Base-by-base conservation (phyloP, 148 eudicot species). In the Fallopia convolvulus region DNA sequence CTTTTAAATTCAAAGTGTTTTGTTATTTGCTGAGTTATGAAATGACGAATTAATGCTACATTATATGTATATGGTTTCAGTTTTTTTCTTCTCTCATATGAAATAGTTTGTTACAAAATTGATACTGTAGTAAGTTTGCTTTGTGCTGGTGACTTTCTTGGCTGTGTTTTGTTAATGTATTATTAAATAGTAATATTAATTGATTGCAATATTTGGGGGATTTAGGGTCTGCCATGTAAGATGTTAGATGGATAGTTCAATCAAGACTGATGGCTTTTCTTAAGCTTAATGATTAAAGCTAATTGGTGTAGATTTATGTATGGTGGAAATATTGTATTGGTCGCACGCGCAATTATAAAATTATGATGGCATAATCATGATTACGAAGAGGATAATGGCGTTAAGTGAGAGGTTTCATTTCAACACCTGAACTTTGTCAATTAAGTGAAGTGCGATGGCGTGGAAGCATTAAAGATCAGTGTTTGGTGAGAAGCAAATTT, bases 281-380 rank as follows among this genome's bases (percentile, higher is more conserved):
- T 68, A 68, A 68, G 21, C 9, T 14, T 10, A 39, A 36, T 68
- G 72, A 68, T 68, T 36, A 68, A 68, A 68, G 44, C 36, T 65
- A 65, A 30, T 65, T 65, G 26, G 2, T 3, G 36, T 10, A 11
- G 70, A 33, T 32, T 44, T 56, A 56, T 20, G 7, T 56, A 20
- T 30, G 18, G 72, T 15, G 44, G 8, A 33, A 41, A 6, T 17
- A 13, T 14, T 68, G 41, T n/a, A 65, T 33, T 65, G 71, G 71
- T 33, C 5, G 46, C 39, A 68, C 44, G n/a, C 46, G 46, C 72
- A 39, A 13, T 44, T 44, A 44, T 36, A 33, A 36, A 17, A 68
- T 36, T 68, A 68, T 4, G 46, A 32, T 68, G 72, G 72, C 44
- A 68, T 39, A 36, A 36, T 68, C 72, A 68, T 68, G 44, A 33